Evolutionary conservation across 2,329 filamentous ascomycete genomes (phyloP).

Genomic region (Monilinia polystroma): DNA sequence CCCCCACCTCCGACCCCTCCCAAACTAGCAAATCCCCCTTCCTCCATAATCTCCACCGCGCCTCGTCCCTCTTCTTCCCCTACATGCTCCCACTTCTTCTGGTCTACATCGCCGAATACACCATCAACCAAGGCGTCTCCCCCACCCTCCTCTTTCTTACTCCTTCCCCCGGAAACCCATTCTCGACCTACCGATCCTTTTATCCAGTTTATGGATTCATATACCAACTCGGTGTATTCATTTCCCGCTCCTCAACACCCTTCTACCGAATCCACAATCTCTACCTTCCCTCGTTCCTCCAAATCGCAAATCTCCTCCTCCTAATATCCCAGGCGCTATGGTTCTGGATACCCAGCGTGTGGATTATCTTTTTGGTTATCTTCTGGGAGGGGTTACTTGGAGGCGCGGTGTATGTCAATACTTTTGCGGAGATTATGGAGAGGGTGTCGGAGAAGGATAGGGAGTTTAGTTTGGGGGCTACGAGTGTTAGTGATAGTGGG

Average conservation of each 20-base stretch:
- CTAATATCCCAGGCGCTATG: slow-evolving; percentile 75
- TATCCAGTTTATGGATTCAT: slow-evolving; percentile 94
- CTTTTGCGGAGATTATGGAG: slow-evolving; percentile 91
- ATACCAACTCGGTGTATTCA: slow-evolving; percentile 92
- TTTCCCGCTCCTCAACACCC: slow-evolving; percentile 87
- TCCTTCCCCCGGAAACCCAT: slow-evolving; percentile 72
- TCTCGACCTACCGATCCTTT: slow-evolving; percentile 78
- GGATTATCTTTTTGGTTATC: slow-evolving; percentile 77
- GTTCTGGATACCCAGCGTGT: slow-evolving; percentile 81
- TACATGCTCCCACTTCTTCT: slow-evolving; percentile 89
- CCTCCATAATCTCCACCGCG: slow-evolving; percentile 59
- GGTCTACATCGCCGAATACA: slow-evolving; percentile 95
- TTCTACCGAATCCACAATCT: slow-evolving; percentile 79
- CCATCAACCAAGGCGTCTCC: slow-evolving; percentile 91
- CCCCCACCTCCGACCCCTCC: neutral
- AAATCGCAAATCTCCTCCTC: slow-evolving; percentile 72
- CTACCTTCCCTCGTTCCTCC: slow-evolving; percentile 79
- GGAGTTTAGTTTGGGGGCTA: slow-evolving; percentile 88
- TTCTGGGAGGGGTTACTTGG: slow-evolving; percentile 95
- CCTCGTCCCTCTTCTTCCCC: slow-evolving; percentile 67
- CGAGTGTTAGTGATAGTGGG: slow-evolving; percentile 86
- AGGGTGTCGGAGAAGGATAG: slow-evolving; percentile 72
- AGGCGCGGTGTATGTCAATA: slow-evolving; percentile 91
- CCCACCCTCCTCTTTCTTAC: slow-evolving; percentile 92
- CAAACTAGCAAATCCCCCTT: slow-evolving; percentile 38